Conservation (phyloP, 225 moss, liverwort and hornwort species). For the Polytrichum formosum region DNA sequence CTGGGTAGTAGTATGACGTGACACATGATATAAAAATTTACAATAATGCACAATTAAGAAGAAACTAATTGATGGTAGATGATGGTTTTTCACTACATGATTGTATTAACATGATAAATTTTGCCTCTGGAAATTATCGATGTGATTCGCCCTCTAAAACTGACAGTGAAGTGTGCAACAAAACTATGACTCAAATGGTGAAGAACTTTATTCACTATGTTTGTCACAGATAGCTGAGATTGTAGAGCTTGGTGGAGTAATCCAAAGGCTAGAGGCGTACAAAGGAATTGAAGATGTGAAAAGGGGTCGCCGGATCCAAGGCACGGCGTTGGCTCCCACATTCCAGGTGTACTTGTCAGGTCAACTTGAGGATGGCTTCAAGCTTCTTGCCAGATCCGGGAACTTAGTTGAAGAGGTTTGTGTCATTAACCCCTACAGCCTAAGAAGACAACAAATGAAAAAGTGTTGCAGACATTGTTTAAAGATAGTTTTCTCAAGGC, state of each 20-base stretch:
- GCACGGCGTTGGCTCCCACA: constrained; percentile 63
- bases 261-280: constrained; percentile 39
- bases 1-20: no score
- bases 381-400: constrained; percentile 71
- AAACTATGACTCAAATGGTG: not conserved
- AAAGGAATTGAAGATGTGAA: constrained; percentile 50
- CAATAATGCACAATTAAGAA: not conserved
- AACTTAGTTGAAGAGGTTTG: constrained; percentile 54
- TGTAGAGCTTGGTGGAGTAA: constrained; percentile 50
- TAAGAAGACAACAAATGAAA: no score
- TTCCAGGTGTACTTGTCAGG: constrained; percentile 78
- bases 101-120: no score
- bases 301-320: constrained; percentile 58
- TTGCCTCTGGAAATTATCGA: no score
- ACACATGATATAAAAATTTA: no score
- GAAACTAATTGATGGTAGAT: no score
- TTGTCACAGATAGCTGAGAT: constrained; percentile 37
- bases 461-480: no score
- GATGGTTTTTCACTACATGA: no score
- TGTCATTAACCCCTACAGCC: not conserved
- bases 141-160: not conserved
- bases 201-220: not conserved
- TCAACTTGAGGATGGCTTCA: constrained; percentile 61
- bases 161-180: not conserved
- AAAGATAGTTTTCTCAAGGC: no score